Base-by-base conservation (phyloP, 768 basidiomycete genomes). In the Tricholoma furcatifolium region DNA sequence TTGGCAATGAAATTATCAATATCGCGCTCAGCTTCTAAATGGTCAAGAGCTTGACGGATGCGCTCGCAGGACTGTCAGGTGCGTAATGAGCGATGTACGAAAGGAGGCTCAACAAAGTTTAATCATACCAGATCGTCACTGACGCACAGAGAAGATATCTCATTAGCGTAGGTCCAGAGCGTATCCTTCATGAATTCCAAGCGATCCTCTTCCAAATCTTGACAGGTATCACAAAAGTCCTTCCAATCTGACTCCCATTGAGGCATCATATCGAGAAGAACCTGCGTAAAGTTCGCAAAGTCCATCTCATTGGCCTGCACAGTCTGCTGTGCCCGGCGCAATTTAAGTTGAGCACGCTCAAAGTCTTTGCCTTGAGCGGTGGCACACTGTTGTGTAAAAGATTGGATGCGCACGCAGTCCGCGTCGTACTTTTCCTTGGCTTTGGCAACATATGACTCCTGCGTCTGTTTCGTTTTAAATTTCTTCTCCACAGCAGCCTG, bases 161-260 rank as follows among this genome's bases (percentile, higher is more conserved):
- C 88, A 65, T 99, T 99, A 0, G 96, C 95, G 66, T 93, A 98
- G 5, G 85, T 80, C 96, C 97, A 99, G 60, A 97, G 76, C 50
- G 87, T 88, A 67, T 95, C 93, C 73, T 96, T 98, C 75, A 91
- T 84, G 67, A 95, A 90, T 55, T 95, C 93, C 67, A 94, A 70
- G 21, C 97, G 81, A 50, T 98, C 97, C 62, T 98, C 95, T 62
- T 99, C 97, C 40, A 97, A 70, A 74, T 99, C 97, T 70, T 99
- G 97, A 58, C 91, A 92, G n/a, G 82, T 80, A 70, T 99, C 97
- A 65, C 93, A 98, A 70, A 95, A 98, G 11, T 76, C 76, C 69
- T 91, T 95, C 95, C 95, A 99, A 47, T 94, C 88, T 55, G 76
- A 74, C 66, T 98, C 95, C 96, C 95, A 98, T 58, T 83, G 83